Percentiles rank a stretch among this genome's conserved stretches.
These are phyloP conservation scores for Mycena pura DNA, from an alignment of 768 basidiomycete genomes.

Conservation along the genomic window DNA sequence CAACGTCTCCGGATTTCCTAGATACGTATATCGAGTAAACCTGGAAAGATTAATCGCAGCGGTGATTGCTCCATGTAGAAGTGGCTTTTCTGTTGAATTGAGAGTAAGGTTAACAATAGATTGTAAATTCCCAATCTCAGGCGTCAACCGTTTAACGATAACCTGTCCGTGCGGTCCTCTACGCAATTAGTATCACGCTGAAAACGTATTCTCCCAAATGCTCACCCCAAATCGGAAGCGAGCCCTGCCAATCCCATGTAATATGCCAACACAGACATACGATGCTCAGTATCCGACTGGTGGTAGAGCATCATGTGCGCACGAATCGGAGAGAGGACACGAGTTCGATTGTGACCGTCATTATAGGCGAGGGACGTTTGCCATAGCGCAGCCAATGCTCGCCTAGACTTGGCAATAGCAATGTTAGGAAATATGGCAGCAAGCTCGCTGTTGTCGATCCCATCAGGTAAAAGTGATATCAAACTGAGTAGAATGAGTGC, in stretches of 20 bases:
- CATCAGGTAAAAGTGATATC: conserved; percentile 30
- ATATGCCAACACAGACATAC: conserved; percentile 23
- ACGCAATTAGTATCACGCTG: neutral
- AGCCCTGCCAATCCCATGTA: conserved; percentile 27
- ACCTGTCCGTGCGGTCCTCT: conserved; percentile 26
- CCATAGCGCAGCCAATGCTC: conserved; percentile 24
- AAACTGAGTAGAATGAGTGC: conserved; percentile 24
- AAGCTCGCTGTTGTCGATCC: conserved; percentile 22
- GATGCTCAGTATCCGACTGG: conserved; percentile 14
- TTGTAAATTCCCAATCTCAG: conserved; percentile 26
- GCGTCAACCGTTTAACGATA: conserved; percentile 23
- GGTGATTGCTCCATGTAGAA: conserved; percentile 21
- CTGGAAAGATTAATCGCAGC: conserved; percentile 28
- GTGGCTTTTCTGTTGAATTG: conserved; percentile 14
- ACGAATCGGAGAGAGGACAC: conserved; percentile 32
- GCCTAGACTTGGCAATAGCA: conserved; percentile 1
- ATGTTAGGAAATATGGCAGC: conserved; percentile 18
- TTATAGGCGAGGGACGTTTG: conserved; percentile 26
- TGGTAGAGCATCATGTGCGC: conserved; percentile 25
- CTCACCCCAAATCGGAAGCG: conserved; percentile 23
- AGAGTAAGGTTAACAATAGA: conserved; percentile 22
- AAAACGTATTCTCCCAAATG: neutral
- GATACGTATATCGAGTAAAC: conserved; percentile 24
- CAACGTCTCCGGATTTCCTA: conserved; percentile 25
- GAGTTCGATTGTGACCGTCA: conserved; percentile 20